Evolutionary conservation across 208 protist species (phyloP), one percentile per base, ranked within the genome.

Genomic region (Leishmania martiniquensis): DNA sequence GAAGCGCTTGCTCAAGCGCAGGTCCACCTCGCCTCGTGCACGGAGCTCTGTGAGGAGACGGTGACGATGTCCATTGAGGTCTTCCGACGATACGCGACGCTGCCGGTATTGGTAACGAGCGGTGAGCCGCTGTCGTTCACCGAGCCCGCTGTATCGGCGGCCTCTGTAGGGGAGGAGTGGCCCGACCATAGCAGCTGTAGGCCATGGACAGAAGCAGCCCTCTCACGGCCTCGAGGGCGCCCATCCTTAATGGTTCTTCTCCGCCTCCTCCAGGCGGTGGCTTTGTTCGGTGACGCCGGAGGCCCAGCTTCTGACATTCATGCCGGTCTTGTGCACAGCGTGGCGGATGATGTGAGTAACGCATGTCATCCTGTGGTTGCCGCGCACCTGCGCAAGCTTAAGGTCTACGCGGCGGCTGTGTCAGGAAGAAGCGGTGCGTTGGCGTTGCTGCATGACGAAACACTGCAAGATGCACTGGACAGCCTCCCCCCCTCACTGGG

Each of bases 21-120:
- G 6, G 65, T 47, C 25, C 67, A 81, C 44, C n/a, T 77, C 66
- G 1, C 9, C 13, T 49, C 55, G 7, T 70, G 47, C 29, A 6
- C 1, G 44, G 65, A 80, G 73, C 51, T 83, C 25, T 42, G n/a
- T 12, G 77, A 80, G 37, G 81, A 80, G 76, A 76, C 75, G 65
- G 37, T 39, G 20, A 39, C 44, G 22, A 52, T 70, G 42, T 52
- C 67, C 9, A 29, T 87, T 60, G 54, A 83, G 2, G 80, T 92
- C 44, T 92, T 92, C 70, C 80, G 84, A 13, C 74, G 63, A 32
- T 85, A 92, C 76, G 78, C 84, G 25, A 74, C 86, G 7, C 82
- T 89, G 5, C 83, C 79, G 20, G 63, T 70, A 3, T 15, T 80
- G 42, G 32, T 60, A 42, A 17, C 51, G 10, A 32, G 7, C 75